Conservation (phyloP, 2,329 filamentous ascomycete species). For the Tolypocladium sp. region DNA sequence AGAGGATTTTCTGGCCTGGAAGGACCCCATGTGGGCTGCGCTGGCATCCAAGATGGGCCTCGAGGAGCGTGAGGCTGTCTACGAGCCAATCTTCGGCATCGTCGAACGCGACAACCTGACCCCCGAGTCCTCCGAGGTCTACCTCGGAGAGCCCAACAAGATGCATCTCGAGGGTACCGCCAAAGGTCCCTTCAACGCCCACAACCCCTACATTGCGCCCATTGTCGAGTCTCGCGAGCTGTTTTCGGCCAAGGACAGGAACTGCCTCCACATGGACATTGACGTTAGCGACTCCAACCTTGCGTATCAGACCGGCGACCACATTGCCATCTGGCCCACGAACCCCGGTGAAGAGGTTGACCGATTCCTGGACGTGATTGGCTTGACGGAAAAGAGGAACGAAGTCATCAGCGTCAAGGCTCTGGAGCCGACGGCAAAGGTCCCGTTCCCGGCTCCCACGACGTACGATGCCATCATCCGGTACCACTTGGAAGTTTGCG, state of each 20-base stretch:
- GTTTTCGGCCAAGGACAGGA: constrained; percentile 81
- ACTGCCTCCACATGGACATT: constrained; percentile 95
- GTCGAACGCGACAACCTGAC: constrained; percentile 66
- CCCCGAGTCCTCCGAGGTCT: constrained; percentile 71
- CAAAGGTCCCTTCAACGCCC: constrained; percentile 88
- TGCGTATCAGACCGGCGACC: constrained; percentile 91
- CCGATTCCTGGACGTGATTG: constrained; percentile 73
- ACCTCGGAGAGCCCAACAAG: constrained; percentile 92
- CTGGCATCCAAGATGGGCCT: constrained; percentile 75
- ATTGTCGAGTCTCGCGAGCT: constrained; percentile 86
- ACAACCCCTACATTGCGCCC: constrained; percentile 94
- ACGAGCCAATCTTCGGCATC: constrained; percentile 86
- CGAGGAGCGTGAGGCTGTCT: constrained; percentile 91
- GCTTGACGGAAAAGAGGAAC: constrained; percentile 66
- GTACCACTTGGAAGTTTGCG: constrained; percentile 95
- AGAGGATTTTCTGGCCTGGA: constrained; percentile 98
- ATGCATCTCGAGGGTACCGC: constrained; percentile 79
- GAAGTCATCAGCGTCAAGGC: constrained; percentile 81
- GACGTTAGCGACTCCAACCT: constrained; percentile 85
- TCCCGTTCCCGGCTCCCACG: constrained; percentile 93
- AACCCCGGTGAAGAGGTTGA: constrained; percentile 91
- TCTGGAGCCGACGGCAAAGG: constrained; percentile 89
- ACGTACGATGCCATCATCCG: constrained; percentile 89
- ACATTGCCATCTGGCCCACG: constrained; percentile 94
- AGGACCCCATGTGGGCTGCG: constrained; percentile 96